Evolutionary conservation across 768 basidiomycete species (phyloP).

Genomic region (Baorangia bicolor): DNA sequence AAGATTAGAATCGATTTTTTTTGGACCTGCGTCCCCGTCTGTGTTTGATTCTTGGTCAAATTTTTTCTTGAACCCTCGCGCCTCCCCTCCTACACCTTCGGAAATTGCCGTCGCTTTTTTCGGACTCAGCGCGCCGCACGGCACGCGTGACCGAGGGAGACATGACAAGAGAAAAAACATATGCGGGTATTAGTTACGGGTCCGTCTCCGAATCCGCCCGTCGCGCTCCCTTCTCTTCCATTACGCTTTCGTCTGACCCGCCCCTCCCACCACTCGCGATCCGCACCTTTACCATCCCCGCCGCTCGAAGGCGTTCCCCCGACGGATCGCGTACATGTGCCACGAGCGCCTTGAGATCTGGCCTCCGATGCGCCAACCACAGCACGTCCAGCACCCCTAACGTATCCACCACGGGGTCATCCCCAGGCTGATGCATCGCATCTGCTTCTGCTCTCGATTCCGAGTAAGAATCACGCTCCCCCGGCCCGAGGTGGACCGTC

Average conservation of each 20-base stretch:
- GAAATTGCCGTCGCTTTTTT: slow-evolving; percentile 19
- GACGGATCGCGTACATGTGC: background rate
- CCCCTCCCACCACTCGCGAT: background rate
- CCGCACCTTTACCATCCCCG: no score
- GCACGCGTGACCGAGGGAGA: no score
- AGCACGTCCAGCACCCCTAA: background rate
- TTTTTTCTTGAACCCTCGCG: slow-evolving; percentile 21
- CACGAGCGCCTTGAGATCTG: background rate
- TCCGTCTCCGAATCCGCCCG: background rate
- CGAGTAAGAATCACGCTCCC: background rate
- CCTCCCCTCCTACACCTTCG: slow-evolving; percentile 6
- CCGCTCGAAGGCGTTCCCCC: background rate
- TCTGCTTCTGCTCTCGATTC: background rate
- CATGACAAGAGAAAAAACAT: no score
- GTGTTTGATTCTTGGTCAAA: slow-evolving; percentile 11
- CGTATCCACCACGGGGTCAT: background rate
- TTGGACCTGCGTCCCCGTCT: no score
- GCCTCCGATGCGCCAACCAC: background rate
- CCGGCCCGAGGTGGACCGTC: background rate
- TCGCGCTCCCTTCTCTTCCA: background rate
- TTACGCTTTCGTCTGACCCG: background rate
- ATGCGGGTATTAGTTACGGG: no score
- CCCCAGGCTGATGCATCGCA: no score
- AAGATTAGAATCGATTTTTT: slow-evolving; percentile 8
- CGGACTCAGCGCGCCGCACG: slow-evolving; percentile 19